Base-by-base conservation (phyloP, 139 green algal genomes). In the Coelastrella sp. region DNA sequence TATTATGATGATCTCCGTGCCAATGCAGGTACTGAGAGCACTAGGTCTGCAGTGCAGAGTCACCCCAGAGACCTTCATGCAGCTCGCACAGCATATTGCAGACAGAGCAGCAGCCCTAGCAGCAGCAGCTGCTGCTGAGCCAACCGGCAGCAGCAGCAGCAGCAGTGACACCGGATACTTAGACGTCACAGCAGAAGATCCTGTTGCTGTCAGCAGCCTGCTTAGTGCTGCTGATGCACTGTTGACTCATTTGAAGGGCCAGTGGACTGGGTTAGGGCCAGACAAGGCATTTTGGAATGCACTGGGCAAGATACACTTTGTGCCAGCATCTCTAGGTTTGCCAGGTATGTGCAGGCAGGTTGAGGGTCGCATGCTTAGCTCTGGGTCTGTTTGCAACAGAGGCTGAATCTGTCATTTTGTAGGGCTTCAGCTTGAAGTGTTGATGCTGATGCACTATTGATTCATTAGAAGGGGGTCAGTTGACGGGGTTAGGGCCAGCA, bases 291-390 rank as follows among this genome's bases (percentile, higher is more conserved):
- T 91, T 83, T 94, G 90, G 58, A 64, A 60, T 11, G 13, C 75
- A 22, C 84, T 96, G 64, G 83, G 54, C 1, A 17, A 77, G 5
- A 13, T 95, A 2, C 77, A 91, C 11, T 95, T 94, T 74, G 89
- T 94, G 74, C 93, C 94, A 0, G 92, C 93, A 3, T 80, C 59
- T 7, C 59, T 93, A 20, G 92, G 93, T 2, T 22, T 85, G 78
- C 90, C 20, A 77, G 91, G 91, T 93, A 59, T 47, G 32, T 47
- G 32, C 32, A 47, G 32, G 32, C 32, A 47, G 32, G 32, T 47
- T 47, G 32, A 47, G 32, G 32, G 32, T 47, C 32, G 32, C 32
- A 47, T 47, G 32, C 32, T 47, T 47, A 47, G 32, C 32, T 47
- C 32, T 47, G 32, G 32, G 32, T 47, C 32, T 47, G 32, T 47